Evolutionary conservation across 768 basidiomycete genomes (phyloP).

Genomic region (Guyanaporus albipodus): DNA sequence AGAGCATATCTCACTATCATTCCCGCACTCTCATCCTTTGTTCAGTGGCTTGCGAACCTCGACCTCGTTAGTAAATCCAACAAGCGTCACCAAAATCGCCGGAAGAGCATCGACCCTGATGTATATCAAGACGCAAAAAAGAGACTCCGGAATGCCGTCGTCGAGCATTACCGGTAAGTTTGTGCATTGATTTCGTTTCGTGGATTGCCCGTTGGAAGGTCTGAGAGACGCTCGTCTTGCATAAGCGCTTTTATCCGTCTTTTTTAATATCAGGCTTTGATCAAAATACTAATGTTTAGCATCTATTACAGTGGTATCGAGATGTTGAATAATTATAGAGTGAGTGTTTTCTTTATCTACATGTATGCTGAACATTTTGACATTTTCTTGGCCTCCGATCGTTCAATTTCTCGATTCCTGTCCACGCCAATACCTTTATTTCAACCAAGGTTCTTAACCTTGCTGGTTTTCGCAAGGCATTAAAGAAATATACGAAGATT

Average conservation of each 20-base stretch:
- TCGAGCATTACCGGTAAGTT: conserved; percentile 75
- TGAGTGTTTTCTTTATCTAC: conserved; percentile 23
- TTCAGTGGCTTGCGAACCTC: not conserved
- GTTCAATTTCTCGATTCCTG: not conserved
- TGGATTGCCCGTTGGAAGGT: not conserved
- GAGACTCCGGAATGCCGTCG: conserved; percentile 74
- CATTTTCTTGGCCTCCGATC: not conserved
- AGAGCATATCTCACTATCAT: conserved; percentile 1
- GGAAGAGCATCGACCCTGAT: conserved; percentile 48
- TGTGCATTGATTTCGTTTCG: not conserved
- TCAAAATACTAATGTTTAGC: conserved; percentile 6
- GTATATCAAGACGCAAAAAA: conserved; percentile 81
- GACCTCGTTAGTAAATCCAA: not conserved
- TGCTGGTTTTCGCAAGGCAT: conserved; percentile 81
- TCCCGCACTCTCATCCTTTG: conserved; percentile 2
- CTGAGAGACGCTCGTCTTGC: too few relatives aligned
- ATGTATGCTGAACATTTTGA: not conserved
- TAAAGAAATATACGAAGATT: conserved; percentile 83
- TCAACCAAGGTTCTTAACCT: conserved; percentile 70
- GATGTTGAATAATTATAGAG: conserved; percentile 83
- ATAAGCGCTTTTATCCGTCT: not conserved
- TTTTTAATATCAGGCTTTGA: not conserved
- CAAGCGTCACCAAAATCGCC: not conserved
- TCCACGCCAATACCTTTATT: not conserved
- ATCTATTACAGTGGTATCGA: conserved; percentile 61